A percentile compares a stretch with the other conserved stretches of the same genome.
These are phyloP conservation scores for Clitoria ternatea DNA, from an alignment of 306 rosid genomes.

Conservation along the genomic window DNA sequence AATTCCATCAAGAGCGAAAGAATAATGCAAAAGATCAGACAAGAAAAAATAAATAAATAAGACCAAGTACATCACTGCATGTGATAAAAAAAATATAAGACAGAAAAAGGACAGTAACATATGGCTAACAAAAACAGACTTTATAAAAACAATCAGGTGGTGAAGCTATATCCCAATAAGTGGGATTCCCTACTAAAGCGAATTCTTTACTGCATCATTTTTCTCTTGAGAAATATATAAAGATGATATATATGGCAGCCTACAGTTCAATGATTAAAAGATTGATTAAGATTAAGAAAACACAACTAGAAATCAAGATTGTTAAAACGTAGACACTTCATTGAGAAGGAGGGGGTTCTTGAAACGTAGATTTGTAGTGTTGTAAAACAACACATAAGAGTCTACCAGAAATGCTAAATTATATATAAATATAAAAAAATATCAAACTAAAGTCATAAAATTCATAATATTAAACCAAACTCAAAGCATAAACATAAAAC, in stretches of 20 bases:
- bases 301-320: background rate
- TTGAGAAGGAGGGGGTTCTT: too few species aligned
- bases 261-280: background rate
- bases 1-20: conserved; percentile 1
- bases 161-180: background rate
- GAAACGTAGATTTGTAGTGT: too few species aligned
- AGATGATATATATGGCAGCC: background rate
- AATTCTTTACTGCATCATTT: background rate
- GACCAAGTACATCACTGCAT: background rate
- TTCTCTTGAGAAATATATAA: background rate
- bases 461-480: too few species aligned
- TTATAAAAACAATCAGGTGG: background rate
- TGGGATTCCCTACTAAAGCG: background rate
- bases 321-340: too few species aligned
- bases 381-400: too few species aligned
- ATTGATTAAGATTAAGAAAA: background rate
- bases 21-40: background rate
- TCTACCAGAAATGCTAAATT: too few species aligned
- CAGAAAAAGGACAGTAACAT: background rate
- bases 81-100: background rate
- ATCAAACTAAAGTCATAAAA: too few species aligned
- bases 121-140: background rate
- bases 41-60: conserved; percentile 3
- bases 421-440: too few species aligned
- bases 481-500: too few species aligned